Evolutionary conservation across 2,329 filamentous ascomycete species (phyloP).

Genomic region (Xylogone sp.): DNA sequence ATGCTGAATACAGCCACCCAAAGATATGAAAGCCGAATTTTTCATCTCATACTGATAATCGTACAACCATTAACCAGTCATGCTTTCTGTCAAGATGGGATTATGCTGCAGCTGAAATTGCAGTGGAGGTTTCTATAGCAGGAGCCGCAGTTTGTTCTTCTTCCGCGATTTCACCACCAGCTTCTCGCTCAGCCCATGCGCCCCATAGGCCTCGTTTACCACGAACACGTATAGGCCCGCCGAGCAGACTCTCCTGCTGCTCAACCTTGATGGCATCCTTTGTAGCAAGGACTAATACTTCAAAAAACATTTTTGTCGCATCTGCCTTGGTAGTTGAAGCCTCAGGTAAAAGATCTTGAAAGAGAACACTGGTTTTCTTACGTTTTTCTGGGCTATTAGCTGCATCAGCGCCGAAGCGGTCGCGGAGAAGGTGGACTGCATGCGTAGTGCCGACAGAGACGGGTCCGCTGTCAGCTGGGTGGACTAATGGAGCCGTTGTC

Average conservation of each 20-base stretch:
- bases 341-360: constrained; percentile 89
- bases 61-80: background rate
- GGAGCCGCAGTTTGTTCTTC: constrained; percentile 17
- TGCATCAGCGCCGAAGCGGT: constrained; percentile 74
- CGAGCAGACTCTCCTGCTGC: constrained; percentile 69
- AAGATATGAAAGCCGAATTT: background rate
- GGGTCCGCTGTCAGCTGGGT: constrained; percentile 79
- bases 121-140: constrained; percentile 11
- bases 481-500: constrained; percentile 69
- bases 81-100: background rate
- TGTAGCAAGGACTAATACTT: constrained; percentile 89
- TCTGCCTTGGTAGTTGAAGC: constrained; percentile 77
- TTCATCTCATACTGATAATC: background rate
- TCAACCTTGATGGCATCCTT: constrained; percentile 98
- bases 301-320: constrained; percentile 99
- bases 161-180: constrained; percentile 54
- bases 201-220: constrained; percentile 97
- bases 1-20: background rate
- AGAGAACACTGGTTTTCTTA: constrained; percentile 73
- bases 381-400: constrained; percentile 68
- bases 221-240: constrained; percentile 76
- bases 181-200: constrained; percentile 82
- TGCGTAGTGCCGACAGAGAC: constrained; percentile 91
- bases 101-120: constrained; percentile 17
- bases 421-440: constrained; percentile 89